These are phyloP conservation scores for Helianthus tuberosus DNA, from an alignment of 129 eudicot species.

Conservation along the genomic window DNA sequence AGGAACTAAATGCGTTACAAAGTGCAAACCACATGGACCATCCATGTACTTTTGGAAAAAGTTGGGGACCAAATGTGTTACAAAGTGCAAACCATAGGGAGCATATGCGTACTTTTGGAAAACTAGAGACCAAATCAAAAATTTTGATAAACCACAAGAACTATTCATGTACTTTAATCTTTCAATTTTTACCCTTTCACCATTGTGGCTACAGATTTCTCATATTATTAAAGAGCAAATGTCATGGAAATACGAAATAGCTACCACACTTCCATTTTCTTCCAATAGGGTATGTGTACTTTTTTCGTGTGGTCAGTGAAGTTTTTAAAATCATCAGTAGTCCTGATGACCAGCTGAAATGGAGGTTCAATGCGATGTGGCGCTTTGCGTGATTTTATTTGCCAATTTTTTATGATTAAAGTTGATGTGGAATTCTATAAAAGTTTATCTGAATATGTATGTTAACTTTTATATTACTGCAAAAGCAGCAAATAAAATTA, in stretches of 20 bases:
- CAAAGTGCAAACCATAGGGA: too few species aligned
- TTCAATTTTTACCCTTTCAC: background rate
- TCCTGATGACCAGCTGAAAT: background rate
- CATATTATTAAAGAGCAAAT: background rate
- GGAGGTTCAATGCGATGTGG: background rate
- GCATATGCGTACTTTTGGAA: too few species aligned
- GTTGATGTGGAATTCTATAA: background rate
- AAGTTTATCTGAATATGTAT: background rate
- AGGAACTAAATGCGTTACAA: too few species aligned
- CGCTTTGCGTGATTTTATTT: background rate
- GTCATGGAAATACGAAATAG: background rate
- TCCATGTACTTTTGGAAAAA: too few species aligned
- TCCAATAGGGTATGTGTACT: background rate
- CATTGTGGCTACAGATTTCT: background rate
- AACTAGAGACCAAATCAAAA: too few species aligned
- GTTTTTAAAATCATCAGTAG: background rate
- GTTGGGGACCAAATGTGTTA: too few species aligned
- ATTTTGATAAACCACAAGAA: too few species aligned
- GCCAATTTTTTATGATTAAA: background rate
- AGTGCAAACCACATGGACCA: too few species aligned
- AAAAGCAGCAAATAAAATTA: background rate
- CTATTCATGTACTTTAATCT: too few species aligned
- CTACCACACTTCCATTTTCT: background rate
- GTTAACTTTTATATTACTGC: background rate
- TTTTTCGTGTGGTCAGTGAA: background rate